A percentile compares a stretch with the other conserved stretches of the same genome.
Conservation (phyloP, 164 flowering plant genomes). For the Magnolia kwangsiensis region DNA sequence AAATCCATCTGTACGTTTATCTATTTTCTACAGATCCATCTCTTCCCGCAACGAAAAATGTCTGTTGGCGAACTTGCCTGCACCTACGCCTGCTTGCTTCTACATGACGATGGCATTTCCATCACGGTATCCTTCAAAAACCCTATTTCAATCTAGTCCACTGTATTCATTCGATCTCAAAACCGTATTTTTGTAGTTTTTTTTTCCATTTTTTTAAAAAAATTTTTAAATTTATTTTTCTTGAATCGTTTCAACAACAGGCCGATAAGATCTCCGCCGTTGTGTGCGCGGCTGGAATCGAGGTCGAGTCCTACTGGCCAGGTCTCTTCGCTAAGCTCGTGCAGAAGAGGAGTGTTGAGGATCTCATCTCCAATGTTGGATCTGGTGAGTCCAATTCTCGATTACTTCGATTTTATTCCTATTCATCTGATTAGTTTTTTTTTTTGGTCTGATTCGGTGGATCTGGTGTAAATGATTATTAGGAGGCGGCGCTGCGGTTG, state of each 20-base stretch:
- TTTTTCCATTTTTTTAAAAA: background rate
- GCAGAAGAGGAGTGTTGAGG: slow-evolving; percentile 15
- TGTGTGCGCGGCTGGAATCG: slow-evolving; percentile 9
- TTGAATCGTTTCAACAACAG: background rate
- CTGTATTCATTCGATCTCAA: background rate
- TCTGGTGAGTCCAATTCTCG: slow-evolving; percentile 8
- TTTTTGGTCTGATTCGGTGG: background rate
- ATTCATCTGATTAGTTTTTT: background rate
- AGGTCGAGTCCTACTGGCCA: slow-evolving; percentile 19
- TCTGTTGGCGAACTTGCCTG: slow-evolving; percentile 15
- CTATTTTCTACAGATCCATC: background rate
- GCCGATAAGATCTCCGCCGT: slow-evolving; percentile 18
- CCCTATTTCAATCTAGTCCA: background rate
- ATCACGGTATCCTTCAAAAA: slow-evolving; percentile 10
- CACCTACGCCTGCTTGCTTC: slow-evolving; percentile 18
- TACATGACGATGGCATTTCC: slow-evolving; percentile 21
- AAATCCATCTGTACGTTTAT: background rate
- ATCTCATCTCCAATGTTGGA: slow-evolving; percentile 17
- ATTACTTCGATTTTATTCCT: background rate
- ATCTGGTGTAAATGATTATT: background rate
- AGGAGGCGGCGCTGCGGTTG: slow-evolving; percentile 18
- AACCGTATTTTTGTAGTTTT: background rate
- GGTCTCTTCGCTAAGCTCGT: slow-evolving; percentile 16
- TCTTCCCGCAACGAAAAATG: slow-evolving; percentile 1
- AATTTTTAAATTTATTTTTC: background rate